Conservation (phyloP, 306 rosid species). For the Luffa acutangula region DNA sequence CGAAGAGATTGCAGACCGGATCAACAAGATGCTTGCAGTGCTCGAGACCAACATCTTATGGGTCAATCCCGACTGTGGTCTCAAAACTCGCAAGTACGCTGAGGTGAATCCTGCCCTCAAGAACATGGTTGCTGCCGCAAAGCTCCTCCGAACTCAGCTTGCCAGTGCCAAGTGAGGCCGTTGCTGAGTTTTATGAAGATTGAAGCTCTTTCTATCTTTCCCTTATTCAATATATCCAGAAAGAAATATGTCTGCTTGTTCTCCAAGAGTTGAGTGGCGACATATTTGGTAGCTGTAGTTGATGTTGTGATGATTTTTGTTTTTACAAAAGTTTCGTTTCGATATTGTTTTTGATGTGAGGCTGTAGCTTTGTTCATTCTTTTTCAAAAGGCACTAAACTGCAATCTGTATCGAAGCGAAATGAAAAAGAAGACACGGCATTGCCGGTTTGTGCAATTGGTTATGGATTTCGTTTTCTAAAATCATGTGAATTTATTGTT, state of each 20-base stretch:
- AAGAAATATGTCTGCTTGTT: neutral
- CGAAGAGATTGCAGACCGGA: slow-evolving; percentile 55
- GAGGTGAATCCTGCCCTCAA: slow-evolving; percentile 71
- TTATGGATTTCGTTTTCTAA: neutral
- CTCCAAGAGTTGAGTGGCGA: neutral
- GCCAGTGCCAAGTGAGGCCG: slow-evolving; percentile 37
- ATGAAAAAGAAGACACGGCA: neutral
- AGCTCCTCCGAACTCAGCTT: slow-evolving; percentile 50
- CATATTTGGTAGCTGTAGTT: neutral
- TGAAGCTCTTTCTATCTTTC: neutral
- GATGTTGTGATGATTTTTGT: neutral
- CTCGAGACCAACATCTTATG: slow-evolving; percentile 67
- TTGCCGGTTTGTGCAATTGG: neutral
- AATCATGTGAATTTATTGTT: neutral
- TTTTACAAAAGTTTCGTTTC: neutral
- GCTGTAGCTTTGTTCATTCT: neutral
- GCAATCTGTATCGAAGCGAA: neutral
- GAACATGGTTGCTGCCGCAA: slow-evolving; percentile 72
- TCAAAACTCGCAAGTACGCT: slow-evolving; percentile 66
- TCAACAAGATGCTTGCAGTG: slow-evolving; percentile 67
- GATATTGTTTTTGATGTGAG: neutral
- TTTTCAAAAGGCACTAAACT: neutral
- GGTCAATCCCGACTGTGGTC: slow-evolving; percentile 90
- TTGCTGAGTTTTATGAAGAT: neutral
- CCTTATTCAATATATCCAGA: neutral